phyloP scores from a whole-genome alignment of 345 rosid genomes.

The Eucalyptus polyanthemos region DNA sequence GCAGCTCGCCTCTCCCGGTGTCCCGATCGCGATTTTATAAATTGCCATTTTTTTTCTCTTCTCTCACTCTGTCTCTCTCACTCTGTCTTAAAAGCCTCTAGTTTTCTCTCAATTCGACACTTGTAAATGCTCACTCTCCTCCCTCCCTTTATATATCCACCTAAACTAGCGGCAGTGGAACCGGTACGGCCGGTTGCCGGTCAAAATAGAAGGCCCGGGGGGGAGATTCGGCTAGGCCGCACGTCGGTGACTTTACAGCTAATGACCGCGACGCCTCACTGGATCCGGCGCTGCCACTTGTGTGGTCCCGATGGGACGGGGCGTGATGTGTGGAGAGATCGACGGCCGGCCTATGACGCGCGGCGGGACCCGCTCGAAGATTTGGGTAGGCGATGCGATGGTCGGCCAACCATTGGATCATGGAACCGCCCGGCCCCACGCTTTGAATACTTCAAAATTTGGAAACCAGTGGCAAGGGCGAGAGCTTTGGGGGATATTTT shows the following conservation, averaged over 20 bases:
- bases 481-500: too few relatives aligned
- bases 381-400: not conserved
- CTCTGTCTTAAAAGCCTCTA: not conserved
- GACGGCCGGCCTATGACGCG: constrained; percentile 2
- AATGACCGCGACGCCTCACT: not conserved
- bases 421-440: not conserved
- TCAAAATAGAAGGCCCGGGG: not conserved
- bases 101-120: not conserved
- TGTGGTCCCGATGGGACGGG: not conserved
- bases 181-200: not conserved
- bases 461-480: not conserved
- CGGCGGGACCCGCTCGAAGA: constrained; percentile 3
- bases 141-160: not conserved
- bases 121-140: not conserved
- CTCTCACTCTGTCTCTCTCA: not conserved
- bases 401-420: not conserved
- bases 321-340: not conserved
- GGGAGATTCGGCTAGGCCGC: not conserved
- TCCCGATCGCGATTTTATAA: constrained; percentile 43
- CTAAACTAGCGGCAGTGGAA: not conserved
- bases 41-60: constrained; percentile 34
- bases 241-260: not conserved
- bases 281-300: not conserved
- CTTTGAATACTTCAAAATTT: not conserved
- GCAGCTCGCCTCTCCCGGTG: constrained; percentile 48